Conservation (phyloP, 2,329 filamentous ascomycete species). For the Phaeosphaeria sp. region DNA sequence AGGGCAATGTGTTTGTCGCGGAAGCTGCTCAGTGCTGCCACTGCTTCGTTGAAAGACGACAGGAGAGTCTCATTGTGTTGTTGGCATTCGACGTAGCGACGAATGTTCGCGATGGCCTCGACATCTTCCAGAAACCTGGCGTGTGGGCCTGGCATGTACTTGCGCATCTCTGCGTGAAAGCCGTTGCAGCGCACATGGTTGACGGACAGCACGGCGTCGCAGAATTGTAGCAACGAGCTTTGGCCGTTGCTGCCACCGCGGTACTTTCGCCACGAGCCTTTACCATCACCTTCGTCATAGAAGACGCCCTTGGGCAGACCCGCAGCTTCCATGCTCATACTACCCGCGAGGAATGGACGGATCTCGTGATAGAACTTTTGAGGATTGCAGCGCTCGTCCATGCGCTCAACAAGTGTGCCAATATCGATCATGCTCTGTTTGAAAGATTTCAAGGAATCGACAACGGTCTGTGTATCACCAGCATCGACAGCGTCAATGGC, state of each 20-base stretch:
- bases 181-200: conserved; percentile 53
- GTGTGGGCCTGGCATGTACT: conserved; percentile 63
- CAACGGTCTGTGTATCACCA: conserved; percentile 47
- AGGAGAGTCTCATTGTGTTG: conserved; percentile 44
- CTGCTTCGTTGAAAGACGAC: conserved; percentile 55
- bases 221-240: conserved; percentile 62
- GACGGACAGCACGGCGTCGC: conserved; percentile 61
- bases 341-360: conserved; percentile 60
- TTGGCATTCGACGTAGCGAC: conserved; percentile 50
- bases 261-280: conserved; percentile 58
- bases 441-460: conserved; percentile 50
- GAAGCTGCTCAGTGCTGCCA: conserved; percentile 55
- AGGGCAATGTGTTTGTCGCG: conserved; percentile 61
- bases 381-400: conserved; percentile 59
- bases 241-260: conserved; percentile 64
- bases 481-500: conserved; percentile 55
- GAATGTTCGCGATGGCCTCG: conserved; percentile 54
- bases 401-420: conserved; percentile 53
- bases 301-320: conserved; percentile 60
- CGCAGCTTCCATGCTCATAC: conserved; percentile 61
- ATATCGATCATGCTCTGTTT: conserved; percentile 51
- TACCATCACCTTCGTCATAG: conserved; percentile 58
- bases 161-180: conserved; percentile 56
- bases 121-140: conserved; percentile 58
- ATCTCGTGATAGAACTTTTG: conserved; percentile 60